Base-by-base conservation (phyloP, 192 early-diverging fungal genomes). In the Coemansia sp. region DNA sequence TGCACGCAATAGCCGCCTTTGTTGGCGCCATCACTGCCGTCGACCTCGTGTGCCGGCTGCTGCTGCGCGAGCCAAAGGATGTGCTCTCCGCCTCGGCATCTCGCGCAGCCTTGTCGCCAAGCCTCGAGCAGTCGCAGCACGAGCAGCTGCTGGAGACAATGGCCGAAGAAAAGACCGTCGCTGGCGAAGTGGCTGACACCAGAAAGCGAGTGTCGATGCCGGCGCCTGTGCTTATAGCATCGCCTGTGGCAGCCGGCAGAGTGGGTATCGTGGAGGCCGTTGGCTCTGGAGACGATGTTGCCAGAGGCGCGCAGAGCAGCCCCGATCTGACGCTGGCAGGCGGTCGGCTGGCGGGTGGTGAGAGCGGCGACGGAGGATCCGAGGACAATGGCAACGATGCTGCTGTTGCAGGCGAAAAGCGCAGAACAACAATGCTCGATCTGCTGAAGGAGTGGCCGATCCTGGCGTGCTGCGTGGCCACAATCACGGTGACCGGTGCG, bases 1-100 rank as follows among this genome's bases (percentile, higher is more conserved):
- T 85, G 19, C 76, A 79, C 12, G 86, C 89, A 10, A 90, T 90
- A 17, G 91, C 91, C 55, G 84, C 88, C 16, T 89, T 93, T 72
- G 88, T 88, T 41, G 87, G 83, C 19, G 87, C 65, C 4, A 73
- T 93, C 19, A 84, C 87, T 1, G 69, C 70, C 9, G 39, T 89
- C 11, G 88, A 92, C 61, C 85, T 93, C 58, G 57, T 87, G 25
- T 84, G 79, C 57, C 85, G 88, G 16, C 64, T 89, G 37, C 72
- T 88, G 67, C 78, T 93, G 17, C 76, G 77, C 9, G 91, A 93
- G 67, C 86, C 91, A 9, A 76, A 74, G 49, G 44, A 65, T 3
- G 51, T 75, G 17, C 43, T 48, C 19, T 59, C 65, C 12, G 65
- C 53, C 4, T 32, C 13, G 8, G 41, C 67, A 14, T 75, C 77